Base-by-base conservation (phyloP, 2,329 filamentous ascomycete species). In the Ophidiomyces ophidiicola region DNA sequence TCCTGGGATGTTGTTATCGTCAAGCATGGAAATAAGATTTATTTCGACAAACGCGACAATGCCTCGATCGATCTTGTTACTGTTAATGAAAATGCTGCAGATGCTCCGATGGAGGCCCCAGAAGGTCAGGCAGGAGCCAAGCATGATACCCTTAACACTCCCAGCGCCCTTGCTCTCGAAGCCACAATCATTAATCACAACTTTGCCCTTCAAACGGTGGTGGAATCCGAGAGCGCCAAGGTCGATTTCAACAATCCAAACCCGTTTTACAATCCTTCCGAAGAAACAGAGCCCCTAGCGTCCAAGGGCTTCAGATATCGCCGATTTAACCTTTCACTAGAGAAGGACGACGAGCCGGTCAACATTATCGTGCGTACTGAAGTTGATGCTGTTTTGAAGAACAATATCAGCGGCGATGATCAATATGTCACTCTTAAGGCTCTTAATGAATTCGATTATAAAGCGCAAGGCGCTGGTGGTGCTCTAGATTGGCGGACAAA, bases 141-240 rank as follows among this genome's bases (percentile, higher is more conserved):
- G 70, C 92, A 94, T 68, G 90, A 98, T 59, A 71, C 74, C 49
- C 81, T 98, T 66, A 98, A 98, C 75, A 86, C 86, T 57, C 90
- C 90, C n/a, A 68, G 71, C 40, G 85, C 87, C 39, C 78, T 98
- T 42, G 88, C 92, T 56, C 81, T 94, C 63, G 90, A 98, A 68
- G 90, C 90, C 40, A 98, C 90, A 37, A 92, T 94, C 70, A 98
- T 98, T 75, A 98, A 98, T 76, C 90, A 96, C 74, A 93, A 96
- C 71, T 98, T 98, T 63, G 82, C 85, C 52, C 84, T 93, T 64
- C 90, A 98, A 70, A 85, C 92, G 36, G 87, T 98, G 50, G 64
- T 76, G 53, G 90, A 98, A 70, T 81, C 72, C 51, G 76, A 85
- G 48, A 72, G 68, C 46, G 69, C 76, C 59, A 92, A 90, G 71